phyloP scores from a whole-genome alignment of 495 filamentous ascomycete species.

The Penicillium antarcticum region DNA sequence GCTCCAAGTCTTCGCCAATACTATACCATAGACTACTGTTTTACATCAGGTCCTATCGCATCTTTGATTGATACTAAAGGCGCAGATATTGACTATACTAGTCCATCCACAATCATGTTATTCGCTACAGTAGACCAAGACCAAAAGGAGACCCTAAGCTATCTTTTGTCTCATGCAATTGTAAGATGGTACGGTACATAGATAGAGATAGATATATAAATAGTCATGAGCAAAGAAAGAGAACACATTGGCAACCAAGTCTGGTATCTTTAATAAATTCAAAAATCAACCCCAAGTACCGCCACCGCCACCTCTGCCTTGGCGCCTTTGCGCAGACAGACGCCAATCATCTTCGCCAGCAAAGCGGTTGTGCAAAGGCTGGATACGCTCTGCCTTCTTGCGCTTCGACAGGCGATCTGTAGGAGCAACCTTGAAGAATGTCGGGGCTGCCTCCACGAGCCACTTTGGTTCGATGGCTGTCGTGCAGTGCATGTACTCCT shows the following conservation, averaged over 20 bases:
- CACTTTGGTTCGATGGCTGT: slow-evolving; percentile 90
- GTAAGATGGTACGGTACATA: not conserved
- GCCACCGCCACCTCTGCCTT: slow-evolving; percentile 84
- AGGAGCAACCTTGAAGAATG: slow-evolving; percentile 96
- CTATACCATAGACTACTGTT: too few species aligned
- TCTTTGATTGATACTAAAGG: too few species aligned
- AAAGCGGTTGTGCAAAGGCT: slow-evolving; percentile 91
- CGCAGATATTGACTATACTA: too few species aligned
- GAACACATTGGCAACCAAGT: not conserved
- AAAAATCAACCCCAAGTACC: slow-evolving; percentile 83
- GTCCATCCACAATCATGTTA: too few species aligned
- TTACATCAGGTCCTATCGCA: too few species aligned
- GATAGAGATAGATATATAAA: not conserved
- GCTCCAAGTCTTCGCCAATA: too few species aligned
- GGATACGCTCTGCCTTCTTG: slow-evolving; percentile 91
- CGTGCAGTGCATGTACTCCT: slow-evolving; percentile 96
- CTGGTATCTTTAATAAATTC: slow-evolving; percentile 1
- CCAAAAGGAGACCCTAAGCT: too few species aligned
- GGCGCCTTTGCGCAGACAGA: slow-evolving; percentile 80
- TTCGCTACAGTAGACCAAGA: too few species aligned
- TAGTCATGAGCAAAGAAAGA: not conserved
- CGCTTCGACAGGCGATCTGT: slow-evolving; percentile 85
- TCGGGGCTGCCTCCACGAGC: slow-evolving; percentile 89
- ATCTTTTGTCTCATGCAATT: not conserved
- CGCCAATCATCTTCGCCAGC: slow-evolving; percentile 92